Base-by-base conservation (phyloP, 164 flowering plant species). In the Piper longum region DNA sequence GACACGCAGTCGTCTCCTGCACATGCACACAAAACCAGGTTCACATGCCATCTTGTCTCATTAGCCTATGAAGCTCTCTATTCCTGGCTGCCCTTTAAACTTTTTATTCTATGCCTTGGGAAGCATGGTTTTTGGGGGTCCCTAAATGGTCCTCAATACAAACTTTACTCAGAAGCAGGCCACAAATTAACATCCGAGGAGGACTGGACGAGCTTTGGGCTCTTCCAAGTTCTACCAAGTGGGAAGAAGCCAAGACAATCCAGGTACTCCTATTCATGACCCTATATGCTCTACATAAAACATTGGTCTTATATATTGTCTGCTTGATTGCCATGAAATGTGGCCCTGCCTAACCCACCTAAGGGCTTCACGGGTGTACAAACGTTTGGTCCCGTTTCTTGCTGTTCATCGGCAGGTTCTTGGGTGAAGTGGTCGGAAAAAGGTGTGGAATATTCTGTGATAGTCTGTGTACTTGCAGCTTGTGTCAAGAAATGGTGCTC, bases 1-100 rank as follows among this genome's bases (percentile, higher is more conserved):
- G 83, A 80, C 41, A 80, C 66, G 57, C 83, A 78, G 52, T 80
- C 83, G 66, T 80, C 83, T 36, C 83, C 83, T 80, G 75, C 67
- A 67, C 19, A 54, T 56, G 39, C 43, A 60, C 40, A 42, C 62
- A 26, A 57, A 57, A 41, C 42, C 60, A 57, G 60, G 60, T 60
- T 60, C 62, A 60, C 62, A 60, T 60, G 48, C 16, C 8, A 48
- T 14, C 52, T 48, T 48, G 52, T 48, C 52, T 48, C 14, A 48
- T 48, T 48, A 48, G 52, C 52, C 9, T 14, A 0, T 2, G 6
- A 48, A 9, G 52, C 9, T 9, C 9, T 48, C 36, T 26, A 26
- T 26, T 26, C 36, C 36, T 26, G 36, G 8, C 9, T 12, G 52
- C 52, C 52, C 52, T 1, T 12, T 14, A 9, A 9, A 12, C 52